Base-by-base conservation (phyloP, 1,139 yeast species). In the Pichia sp. region DNA sequence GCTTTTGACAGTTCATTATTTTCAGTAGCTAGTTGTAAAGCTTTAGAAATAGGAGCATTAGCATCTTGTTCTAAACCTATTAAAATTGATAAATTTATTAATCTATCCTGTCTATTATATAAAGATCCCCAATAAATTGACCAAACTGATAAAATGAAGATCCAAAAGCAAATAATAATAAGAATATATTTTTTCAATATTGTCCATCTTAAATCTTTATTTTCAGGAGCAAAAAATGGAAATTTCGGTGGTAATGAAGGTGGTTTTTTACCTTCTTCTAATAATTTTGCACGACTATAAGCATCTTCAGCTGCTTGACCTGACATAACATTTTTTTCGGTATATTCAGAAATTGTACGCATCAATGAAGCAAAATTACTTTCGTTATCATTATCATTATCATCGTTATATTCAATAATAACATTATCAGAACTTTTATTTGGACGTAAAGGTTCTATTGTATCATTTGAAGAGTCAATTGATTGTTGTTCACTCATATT, bases 51-150 rank as follows among this genome's bases (percentile, higher is more conserved):
- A 45, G 67, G 42, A 53, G 70, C 67, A 24, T 60, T 56, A 1
- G 54, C 40, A 20, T 57, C 55, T 50, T 78, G 81, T 49, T 73
- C 76, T 43, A 71, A 62, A 25, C 72, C 71, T 30, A 80, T 72
- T 43, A 74, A 60, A 57, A 73, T 63, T 25, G 68, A 62, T 50
- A 80, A 58, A 51, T 76, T 70, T 11, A 55, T 55, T 32, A 62
- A 59, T 26, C 81, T 59, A 6, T 53, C 47, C 2, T 51, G 51
- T 42, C 85, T 62, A 27, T 66, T 51, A 55, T 67, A 79, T 55
- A 72, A 63, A 1, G 82, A 65, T 1, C 83, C 87, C 84, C 86
- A 80, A 56, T 76, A 80, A 20, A 80, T 61, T 3, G 81, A 70
- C 48, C 79, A 66, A 9, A 73, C 62, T 6, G 66, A 60, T 61